Conservation (phyloP, 2,329 filamentous ascomycete species). For the Alternaria brassicicola region DNA sequence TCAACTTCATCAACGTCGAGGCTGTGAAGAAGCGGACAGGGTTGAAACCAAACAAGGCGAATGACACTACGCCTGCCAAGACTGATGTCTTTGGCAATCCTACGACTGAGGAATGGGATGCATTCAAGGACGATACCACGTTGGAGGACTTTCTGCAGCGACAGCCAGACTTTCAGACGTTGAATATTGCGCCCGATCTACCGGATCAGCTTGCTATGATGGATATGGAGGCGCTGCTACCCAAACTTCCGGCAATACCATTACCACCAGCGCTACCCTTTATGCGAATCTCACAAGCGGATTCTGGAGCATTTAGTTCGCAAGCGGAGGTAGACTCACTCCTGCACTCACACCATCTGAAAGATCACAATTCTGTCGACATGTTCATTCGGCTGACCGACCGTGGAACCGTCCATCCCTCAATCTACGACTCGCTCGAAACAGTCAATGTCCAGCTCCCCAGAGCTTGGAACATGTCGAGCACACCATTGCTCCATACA, state of each 20-base stretch:
- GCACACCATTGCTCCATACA: slow-evolving; percentile 64
- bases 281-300: slow-evolving; percentile 35
- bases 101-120: slow-evolving; percentile 45
- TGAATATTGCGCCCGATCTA: slow-evolving; percentile 47
- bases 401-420: slow-evolving; percentile 74
- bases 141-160: slow-evolving; percentile 51
- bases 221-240: slow-evolving; percentile 48
- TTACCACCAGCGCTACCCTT: slow-evolving; percentile 43
- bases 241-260: slow-evolving; percentile 49
- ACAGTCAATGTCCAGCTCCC: slow-evolving; percentile 70
- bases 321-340: slow-evolving; percentile 50
- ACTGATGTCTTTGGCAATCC: slow-evolving; percentile 27
- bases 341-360: slow-evolving; percentile 56
- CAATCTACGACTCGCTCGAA: slow-evolving; percentile 84
- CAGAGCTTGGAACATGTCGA: slow-evolving; percentile 51
- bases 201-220: slow-evolving; percentile 50
- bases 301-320: slow-evolving; percentile 48
- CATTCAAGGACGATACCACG: slow-evolving; percentile 39
- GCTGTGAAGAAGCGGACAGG: slow-evolving; percentile 52
- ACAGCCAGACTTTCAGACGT: slow-evolving; percentile 39
- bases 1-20: slow-evolving; percentile 60
- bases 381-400: slow-evolving; percentile 76
- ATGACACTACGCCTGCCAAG: slow-evolving; percentile 11
- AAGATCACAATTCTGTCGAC: slow-evolving; percentile 76
- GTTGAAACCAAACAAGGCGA: slow-evolving; percentile 20